phyloP scores from a whole-genome alignment of 805 yeast genomes.

The Suhomyces xylopsoci region DNA sequence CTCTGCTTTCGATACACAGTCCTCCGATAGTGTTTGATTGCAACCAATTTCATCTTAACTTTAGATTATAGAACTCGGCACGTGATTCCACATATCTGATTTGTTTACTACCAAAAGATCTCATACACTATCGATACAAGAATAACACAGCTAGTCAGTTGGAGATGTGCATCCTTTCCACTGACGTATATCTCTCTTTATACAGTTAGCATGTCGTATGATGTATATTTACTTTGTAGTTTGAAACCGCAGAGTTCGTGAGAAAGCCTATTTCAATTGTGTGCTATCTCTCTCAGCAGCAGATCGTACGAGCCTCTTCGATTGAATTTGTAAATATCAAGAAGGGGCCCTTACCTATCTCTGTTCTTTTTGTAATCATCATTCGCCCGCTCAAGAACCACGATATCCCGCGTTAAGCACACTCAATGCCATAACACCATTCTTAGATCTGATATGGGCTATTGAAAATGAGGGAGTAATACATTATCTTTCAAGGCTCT shows the following conservation, averaged over 20 bases:
- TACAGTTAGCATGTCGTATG: neutral
- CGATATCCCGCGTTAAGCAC: constrained; percentile 45
- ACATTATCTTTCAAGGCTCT: no score
- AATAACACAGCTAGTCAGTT: constrained; percentile 2
- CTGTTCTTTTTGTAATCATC: constrained; percentile 30
- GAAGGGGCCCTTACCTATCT: no score
- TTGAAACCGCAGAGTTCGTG: no score
- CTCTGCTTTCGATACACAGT: neutral
- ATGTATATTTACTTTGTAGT: no score
- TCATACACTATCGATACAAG: neutral
- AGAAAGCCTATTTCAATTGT: no score
- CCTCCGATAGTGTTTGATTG: neutral
- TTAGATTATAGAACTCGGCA: neutral
- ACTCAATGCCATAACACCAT: constrained; percentile 45
- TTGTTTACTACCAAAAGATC: neutral
- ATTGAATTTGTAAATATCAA: no score
- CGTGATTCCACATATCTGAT: neutral
- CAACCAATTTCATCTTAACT: neutral
- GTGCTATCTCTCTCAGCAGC: no score
- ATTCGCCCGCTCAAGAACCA: constrained; percentile 53
- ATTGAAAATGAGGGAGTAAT: constrained; percentile 40
- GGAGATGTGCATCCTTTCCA: constrained; percentile 13
- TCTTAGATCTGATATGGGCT: constrained; percentile 57
- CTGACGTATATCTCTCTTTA: constrained; percentile 8
- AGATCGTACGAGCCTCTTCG: no score